Conservation (phyloP, 1,284 basidiomycete species). For the Cryptococcus floricola region DNA sequence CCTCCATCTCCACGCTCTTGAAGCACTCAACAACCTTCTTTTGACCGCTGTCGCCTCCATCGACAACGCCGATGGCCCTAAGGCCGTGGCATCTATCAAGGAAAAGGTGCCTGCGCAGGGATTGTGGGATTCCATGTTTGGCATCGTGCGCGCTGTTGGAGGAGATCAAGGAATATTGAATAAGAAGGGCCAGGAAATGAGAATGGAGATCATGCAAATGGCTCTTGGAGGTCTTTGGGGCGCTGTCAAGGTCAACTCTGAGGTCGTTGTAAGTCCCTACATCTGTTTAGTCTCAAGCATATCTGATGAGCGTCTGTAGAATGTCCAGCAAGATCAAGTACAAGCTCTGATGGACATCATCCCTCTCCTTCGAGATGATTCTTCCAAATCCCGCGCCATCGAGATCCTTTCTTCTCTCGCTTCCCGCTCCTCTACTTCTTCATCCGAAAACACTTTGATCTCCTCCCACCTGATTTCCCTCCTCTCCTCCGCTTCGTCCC, state of each 20-base stretch:
- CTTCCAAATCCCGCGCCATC: slow-evolving; percentile 68
- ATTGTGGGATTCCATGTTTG: slow-evolving; percentile 76
- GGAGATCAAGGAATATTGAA: slow-evolving; percentile 30
- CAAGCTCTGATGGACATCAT: slow-evolving; percentile 65
- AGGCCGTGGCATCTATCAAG: slow-evolving; percentile 11
- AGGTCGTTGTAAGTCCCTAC: slow-evolving; percentile 23
- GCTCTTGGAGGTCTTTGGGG: slow-evolving; percentile 50
- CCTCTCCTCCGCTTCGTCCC: slow-evolving; percentile 48
- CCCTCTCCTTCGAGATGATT: slow-evolving; percentile 56
- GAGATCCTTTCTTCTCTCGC: slow-evolving; percentile 78
- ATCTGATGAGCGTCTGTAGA: slow-evolving; percentile 41
- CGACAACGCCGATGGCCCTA: slow-evolving; percentile 42
- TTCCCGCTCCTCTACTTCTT: slow-evolving; percentile 58
- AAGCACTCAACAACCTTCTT: slow-evolving; percentile 87
- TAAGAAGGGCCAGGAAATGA: slow-evolving; percentile 46
- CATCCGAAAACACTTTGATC: slow-evolving; percentile 59
- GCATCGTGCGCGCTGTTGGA: slow-evolving; percentile 53
- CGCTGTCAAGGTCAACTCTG: slow-evolving; percentile 39
- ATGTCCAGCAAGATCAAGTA: slow-evolving; percentile 54
- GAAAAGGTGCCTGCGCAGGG: slow-evolving; percentile 56
- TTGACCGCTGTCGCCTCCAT: slow-evolving; percentile 58
- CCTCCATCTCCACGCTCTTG: slow-evolving; percentile 77
- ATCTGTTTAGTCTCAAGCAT: slow-evolving; percentile 40
- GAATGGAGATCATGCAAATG: slow-evolving; percentile 46
- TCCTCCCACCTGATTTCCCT: slow-evolving; percentile 22